Base-by-base conservation (phyloP, 2,329 filamentous ascomycete species). In the Alternaria novae-zelandiae region DNA sequence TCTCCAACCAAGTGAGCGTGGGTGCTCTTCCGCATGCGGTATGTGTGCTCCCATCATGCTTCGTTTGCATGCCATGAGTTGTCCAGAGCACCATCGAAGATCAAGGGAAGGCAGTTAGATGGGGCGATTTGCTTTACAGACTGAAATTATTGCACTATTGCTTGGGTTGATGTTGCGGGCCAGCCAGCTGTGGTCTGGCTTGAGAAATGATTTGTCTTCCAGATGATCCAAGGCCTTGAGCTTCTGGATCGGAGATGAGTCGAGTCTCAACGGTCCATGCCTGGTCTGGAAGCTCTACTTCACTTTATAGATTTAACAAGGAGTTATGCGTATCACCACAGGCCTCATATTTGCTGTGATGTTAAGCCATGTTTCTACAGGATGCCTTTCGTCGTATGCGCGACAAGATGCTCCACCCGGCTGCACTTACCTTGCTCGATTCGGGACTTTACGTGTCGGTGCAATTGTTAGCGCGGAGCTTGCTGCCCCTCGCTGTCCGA, bases 401-500 rank as follows among this genome's bases (percentile, higher is more conserved):
- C 30, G 9, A n/a, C 13, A 17, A 45, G 12, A 50, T 28, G 32
- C 45, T 66, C 11, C 41, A 51, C 28, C 50, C 60, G 63, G 60
- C 62, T 56, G 21, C 54, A 57, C 20, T 23, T 63, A 9, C 46
- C 49, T 30, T 57, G 23, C n/a, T 59, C 46, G 51, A 56, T 50
- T 41, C 49, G 13, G 30, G 9, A 32, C 30, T 23, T 17, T 59
- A 21, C 12, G 32, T 51, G 20, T 54, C 56, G 59, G 59, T 49
- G 30, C 13, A 53, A 47, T 28, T 59, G n/a, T 54, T 70, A 72
- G 70, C 67, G 68, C 41, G 63, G 55, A 49, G 45, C 58, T 60
- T 59, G 57, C 49, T 64, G 53, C 62, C 63, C 62, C 68, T 67
- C 68, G 59, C 41, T 61, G 46, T 55, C 64, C 57, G 67, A 62